Evolutionary conservation across 495 filamentous ascomycete species (phyloP).

Genomic region (Podospora fimiseda): DNA sequence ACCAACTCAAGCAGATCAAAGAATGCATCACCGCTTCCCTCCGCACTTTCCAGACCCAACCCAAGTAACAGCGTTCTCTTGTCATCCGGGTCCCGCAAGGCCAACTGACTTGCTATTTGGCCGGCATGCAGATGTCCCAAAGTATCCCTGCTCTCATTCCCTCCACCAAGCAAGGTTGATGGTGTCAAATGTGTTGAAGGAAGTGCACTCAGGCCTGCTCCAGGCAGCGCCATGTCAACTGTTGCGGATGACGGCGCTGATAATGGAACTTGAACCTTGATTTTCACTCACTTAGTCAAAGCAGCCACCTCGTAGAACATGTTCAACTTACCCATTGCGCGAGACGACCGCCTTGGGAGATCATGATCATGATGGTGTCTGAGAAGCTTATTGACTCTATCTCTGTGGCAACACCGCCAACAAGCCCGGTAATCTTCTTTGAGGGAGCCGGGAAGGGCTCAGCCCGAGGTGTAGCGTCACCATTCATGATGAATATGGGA

Average conservation of each 20-base stretch:
- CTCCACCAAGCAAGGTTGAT: conserved; percentile 81
- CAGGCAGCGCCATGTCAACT: conserved; percentile 49
- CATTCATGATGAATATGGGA: conserved; percentile 17
- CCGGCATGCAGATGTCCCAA: conserved; percentile 81
- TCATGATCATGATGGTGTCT: conserved; percentile 87
- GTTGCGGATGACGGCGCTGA: conserved; percentile 56
- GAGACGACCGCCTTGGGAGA: conserved; percentile 78
- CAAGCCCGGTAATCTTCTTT: conserved; percentile 55
- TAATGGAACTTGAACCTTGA: conserved; percentile 81
- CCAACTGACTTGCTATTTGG: conserved; percentile 76
- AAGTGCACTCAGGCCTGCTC: conserved; percentile 52
- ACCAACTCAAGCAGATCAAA: conserved; percentile 79
- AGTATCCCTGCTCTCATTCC: conserved; percentile 69
- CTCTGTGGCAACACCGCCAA: conserved; percentile 66
- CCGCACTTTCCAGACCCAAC: conserved; percentile 62
- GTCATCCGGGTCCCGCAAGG: conserved; percentile 66
- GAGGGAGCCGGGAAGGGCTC: conserved; percentile 71
- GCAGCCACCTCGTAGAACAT: not conserved
- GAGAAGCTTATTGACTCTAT: conserved; percentile 66
- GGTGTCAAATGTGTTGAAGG: conserved; percentile 78
- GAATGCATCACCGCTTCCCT: conserved; percentile 63
- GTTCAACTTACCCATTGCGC: conserved; percentile 75
- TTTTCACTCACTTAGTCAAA: conserved; percentile 3
- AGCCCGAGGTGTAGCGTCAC: conserved; percentile 13
- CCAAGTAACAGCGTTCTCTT: conserved; percentile 74